Evolutionary conservation across 805 yeast genomes (phyloP).

Genomic region (Torulaspora indica): DNA sequence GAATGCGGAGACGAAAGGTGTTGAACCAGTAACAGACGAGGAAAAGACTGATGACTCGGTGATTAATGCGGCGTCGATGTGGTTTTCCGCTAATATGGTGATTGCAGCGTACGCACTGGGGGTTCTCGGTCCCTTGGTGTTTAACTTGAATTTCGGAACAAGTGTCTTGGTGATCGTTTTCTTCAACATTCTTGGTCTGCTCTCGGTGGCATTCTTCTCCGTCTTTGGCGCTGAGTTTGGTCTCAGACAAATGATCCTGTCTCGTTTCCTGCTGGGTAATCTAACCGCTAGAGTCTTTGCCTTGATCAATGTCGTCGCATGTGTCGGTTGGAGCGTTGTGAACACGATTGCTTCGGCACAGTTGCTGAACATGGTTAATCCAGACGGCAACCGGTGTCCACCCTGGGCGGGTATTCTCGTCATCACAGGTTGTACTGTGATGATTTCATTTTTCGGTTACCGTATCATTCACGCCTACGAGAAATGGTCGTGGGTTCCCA

Average conservation of each 20-base stretch:
- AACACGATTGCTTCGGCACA: constrained; percentile 88
- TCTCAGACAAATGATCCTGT: constrained; percentile 77
- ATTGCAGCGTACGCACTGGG: constrained; percentile 80
- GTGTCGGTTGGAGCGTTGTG: constrained; percentile 94
- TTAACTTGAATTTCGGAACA: constrained; percentile 69
- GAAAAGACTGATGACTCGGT: constrained; percentile 66
- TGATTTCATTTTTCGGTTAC: constrained; percentile 81
- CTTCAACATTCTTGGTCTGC: constrained; percentile 66
- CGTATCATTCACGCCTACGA: constrained; percentile 74
- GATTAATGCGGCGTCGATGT: constrained; percentile 74
- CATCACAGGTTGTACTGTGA: constrained; percentile 60
- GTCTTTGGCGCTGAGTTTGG: constrained; percentile 82
- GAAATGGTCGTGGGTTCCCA: constrained; percentile 86
- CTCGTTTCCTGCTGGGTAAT: constrained; percentile 75
- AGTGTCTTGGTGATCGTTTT: constrained; percentile 61
- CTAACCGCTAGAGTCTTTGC: constrained; percentile 71
- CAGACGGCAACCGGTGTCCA: constrained; percentile 50
- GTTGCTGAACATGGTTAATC: constrained; percentile 68
- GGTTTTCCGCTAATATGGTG: constrained; percentile 87
- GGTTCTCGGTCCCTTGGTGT: constrained; percentile 59
- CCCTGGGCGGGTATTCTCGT: constrained; percentile 88
- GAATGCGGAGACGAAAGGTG: constrained; percentile 65
- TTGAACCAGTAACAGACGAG: constrained; percentile 73
- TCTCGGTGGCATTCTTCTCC: constrained; percentile 78
- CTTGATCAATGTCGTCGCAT: constrained; percentile 69